Conservation (phyloP, 352 stramenopile species). For the Halophytophthora batemanensis region DNA sequence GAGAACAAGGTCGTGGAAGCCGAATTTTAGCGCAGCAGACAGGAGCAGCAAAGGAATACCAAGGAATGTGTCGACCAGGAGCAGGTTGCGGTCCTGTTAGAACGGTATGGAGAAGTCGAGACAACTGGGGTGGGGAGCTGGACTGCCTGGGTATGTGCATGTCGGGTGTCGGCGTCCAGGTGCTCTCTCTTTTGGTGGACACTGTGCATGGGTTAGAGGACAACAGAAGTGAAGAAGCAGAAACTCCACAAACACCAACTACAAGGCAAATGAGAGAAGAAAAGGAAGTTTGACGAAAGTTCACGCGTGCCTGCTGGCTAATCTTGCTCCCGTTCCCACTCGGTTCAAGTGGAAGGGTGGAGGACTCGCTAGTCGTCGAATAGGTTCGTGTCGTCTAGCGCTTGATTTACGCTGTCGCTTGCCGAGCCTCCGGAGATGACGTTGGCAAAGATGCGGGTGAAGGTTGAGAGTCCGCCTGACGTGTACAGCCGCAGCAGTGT, state of each 20-base stretch:
- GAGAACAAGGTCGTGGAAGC: slow-evolving; percentile 29
- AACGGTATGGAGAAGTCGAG: too few relatives aligned
- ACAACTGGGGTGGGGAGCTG: too few relatives aligned
- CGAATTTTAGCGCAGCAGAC: slow-evolving; percentile 37
- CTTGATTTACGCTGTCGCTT: slow-evolving; percentile 7
- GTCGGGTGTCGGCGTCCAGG: too few relatives aligned
- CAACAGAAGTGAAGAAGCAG: too few relatives aligned
- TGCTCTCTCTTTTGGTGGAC: too few relatives aligned
- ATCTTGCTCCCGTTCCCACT: background rate
- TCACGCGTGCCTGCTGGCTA: background rate
- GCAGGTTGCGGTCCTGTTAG: too few relatives aligned
- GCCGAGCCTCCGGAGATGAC: slow-evolving; percentile 5
- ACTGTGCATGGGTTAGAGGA: too few relatives aligned
- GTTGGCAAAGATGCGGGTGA: slow-evolving; percentile 18
- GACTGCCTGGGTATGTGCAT: too few relatives aligned
- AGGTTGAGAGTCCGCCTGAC: slow-evolving; percentile 45
- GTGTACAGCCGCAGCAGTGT: slow-evolving; percentile 66
- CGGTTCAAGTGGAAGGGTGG: background rate
- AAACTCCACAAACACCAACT: too few relatives aligned
- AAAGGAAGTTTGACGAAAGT: background rate
- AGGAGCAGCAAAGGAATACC: slow-evolving; percentile 3
- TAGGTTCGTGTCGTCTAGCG: slow-evolving; percentile 31
- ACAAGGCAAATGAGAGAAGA: too few relatives aligned
- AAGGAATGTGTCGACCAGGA: slow-evolving; percentile 11
- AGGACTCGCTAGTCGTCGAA: slow-evolving; percentile 38